Base-by-base conservation (phyloP, 2,329 filamentous ascomycete genomes). In the Fusarium chuoi region DNA sequence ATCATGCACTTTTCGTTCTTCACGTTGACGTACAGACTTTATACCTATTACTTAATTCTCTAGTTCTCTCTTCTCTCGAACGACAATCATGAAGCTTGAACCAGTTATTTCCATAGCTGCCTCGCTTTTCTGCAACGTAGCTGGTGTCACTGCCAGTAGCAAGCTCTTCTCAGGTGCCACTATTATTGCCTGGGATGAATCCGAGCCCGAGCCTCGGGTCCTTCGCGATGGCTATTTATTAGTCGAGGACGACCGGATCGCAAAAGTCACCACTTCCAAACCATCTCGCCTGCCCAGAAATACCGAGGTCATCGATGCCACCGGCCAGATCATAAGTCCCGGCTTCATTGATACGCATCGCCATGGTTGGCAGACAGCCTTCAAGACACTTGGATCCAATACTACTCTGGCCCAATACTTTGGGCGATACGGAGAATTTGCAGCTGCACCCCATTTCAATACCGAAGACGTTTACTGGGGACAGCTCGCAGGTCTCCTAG, bases 291-390 rank as follows among this genome's bases (percentile, higher is more conserved):
- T 80, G 10, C 57, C 73, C 15, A 38, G 44, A 6, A 18, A 58
- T 8, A 81, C 81, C 4, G 81, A 87, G 57, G 68, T 84, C 4
- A 79, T 89, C n/a, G 84, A 90, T 70, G 85, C 84, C 44, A 83
- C 82, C 0, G 81, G 84, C 59, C 87, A 88, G 74, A 89, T 89
- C 65, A 81, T 89, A 58, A 84, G 84, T 0, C 86, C 88, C 0
- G 88, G 89, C 14, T 89, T 90, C 77, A 81, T 90, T 65, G 86
- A 90, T 77, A 89, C 87, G 0, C 88, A 90, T 71, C 84, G 85
- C 4, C 87, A 89, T 68, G 83, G 85, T 1, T 89, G 88, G 89
- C 87, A 90, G 74, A 89, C 88, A 0, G 86, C 83, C 15, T 84
- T 85, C 74, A 88, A 87, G 74, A 89, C 88, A 0, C 73, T 90